Base-by-base conservation (phyloP, 2,329 filamentous ascomycete species). In the Claviceps paspali region DNA sequence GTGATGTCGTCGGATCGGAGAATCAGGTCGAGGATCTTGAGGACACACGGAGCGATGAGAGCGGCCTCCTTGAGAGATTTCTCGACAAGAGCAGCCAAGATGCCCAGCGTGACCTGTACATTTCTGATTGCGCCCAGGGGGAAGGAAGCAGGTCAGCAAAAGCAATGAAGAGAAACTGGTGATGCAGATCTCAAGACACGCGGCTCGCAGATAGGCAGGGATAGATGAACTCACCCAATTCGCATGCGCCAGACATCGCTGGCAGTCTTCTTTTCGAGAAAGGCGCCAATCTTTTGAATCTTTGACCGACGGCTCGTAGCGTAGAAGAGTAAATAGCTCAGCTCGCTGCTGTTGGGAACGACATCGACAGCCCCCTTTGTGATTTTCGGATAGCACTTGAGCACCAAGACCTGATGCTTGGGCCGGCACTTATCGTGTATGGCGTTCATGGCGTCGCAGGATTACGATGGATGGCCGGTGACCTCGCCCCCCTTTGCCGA, bases 281-380 rank as follows among this genome's bases (percentile, higher is more conserved):
- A 98, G 49, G 77, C 78, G 57, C 85, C 86, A 47, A 98, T 87
- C 63, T 98, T 98, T 53, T 91, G 84, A 49, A 96, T 77, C 69
- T 96, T 98, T 61, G 83, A 88, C 46, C 85, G 79, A 42, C 88
- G 83, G 49, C 87, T 94, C 54, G 83, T 92, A 43, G 84, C 86
- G 66, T 98, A 96, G 70, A 93, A 96, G 38, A 96, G 76, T 46
- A 98, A 74, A 57, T 96, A 96, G 61, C 85, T 93, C 45, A 98
- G 75, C 67, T 98, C 91, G 62, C 85, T 93, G 47, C 85, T 85
- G 61, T 96, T 96, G 31, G 91, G 87, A 62, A 88, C 92, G 53
- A 94, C 85, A 52, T 94, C 85, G 55, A 87, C 81, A 44, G 83
- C 79, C 36, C 84, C 85, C 63, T 95, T 96, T 46, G 83, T 83